Evolutionary conservation across 31 red algal species (phyloP).

Genomic region (Odonthalia washingtoniensis): DNA sequence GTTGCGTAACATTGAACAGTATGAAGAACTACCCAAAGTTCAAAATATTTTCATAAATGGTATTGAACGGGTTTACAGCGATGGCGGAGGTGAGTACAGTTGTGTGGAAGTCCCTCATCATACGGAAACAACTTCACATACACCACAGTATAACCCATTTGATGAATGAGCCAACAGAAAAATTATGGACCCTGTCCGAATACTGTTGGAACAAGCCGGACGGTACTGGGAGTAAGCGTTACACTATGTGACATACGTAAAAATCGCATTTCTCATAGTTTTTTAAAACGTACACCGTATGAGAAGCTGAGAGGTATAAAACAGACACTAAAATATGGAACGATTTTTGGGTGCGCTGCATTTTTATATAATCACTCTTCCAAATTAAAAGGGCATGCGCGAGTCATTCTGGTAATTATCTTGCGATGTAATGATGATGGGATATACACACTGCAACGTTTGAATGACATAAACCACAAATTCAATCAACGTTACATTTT

Average conservation of each 20-base stretch:
- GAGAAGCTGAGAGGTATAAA: not conserved
- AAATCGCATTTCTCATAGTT: not conserved
- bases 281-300: not conserved
- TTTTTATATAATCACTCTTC: not conserved
- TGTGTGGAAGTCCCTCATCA: not conserved
- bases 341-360: not conserved
- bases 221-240: not conserved
- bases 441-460: not conserved
- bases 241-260: not conserved
- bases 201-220: no score
- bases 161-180: not conserved
- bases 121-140: not conserved
- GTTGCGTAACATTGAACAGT: not conserved
- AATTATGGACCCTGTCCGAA: not conserved
- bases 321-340: not conserved
- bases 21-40: not conserved
- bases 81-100: not conserved
- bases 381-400: not conserved
- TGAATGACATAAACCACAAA: not conserved
- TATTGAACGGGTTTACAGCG: not conserved
- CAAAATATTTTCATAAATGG: not conserved
- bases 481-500: not conserved
- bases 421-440: not conserved
- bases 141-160: not conserved
- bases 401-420: not conserved